A percentile compares a stretch with the other conserved stretches of the same genome.
Evolutionary conservation across 495 filamentous ascomycete genomes (phyloP).

Genomic region (Xylaria flabelliformis): DNA sequence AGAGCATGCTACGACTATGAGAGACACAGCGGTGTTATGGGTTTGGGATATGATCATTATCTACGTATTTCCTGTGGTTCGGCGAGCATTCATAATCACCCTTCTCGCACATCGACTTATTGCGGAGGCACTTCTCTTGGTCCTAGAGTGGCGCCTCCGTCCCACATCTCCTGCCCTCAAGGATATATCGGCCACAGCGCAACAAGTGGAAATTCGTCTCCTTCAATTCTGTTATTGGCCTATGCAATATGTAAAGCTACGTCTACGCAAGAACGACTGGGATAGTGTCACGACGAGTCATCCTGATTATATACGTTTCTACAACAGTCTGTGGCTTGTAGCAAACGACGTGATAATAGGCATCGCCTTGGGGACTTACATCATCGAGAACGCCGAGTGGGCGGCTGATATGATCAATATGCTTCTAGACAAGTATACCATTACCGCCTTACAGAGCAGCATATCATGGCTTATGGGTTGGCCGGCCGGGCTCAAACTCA

Average conservation of each 20-base stretch:
- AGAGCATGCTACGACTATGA: constrained; percentile 85
- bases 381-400: constrained; percentile 90
- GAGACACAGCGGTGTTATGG: constrained; percentile 72
- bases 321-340: constrained; percentile 98
- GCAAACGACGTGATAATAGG: constrained; percentile 99
- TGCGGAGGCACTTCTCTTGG: constrained; percentile 77
- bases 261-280: constrained; percentile 89
- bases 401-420: constrained; percentile 83
- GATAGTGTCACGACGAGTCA: constrained; percentile 94
- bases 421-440: constrained; percentile 80
- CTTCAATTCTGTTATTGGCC: constrained; percentile 99
- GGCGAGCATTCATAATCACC: constrained; percentile 72
- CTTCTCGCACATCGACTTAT: constrained; percentile 81
- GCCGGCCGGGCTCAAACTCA: constrained; percentile 98
- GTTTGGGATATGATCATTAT: constrained; percentile 73
- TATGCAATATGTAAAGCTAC: constrained; percentile 90
- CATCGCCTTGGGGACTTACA: constrained; percentile 93
- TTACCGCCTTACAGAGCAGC: constrained; percentile 85
- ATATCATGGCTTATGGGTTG: constrained; percentile 96
- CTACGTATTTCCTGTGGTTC: constrained; percentile 81
- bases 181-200: constrained; percentile 95
- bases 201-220: constrained; percentile 95
- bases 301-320: constrained; percentile 98
- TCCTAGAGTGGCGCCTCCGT: constrained; percentile 87
- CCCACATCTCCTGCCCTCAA: constrained; percentile 86